A percentile compares a stretch with the other conserved stretches of the same genome.
Conservation (phyloP, 352 stramenopile genomes). For the Globisporangium parvum region DNA sequence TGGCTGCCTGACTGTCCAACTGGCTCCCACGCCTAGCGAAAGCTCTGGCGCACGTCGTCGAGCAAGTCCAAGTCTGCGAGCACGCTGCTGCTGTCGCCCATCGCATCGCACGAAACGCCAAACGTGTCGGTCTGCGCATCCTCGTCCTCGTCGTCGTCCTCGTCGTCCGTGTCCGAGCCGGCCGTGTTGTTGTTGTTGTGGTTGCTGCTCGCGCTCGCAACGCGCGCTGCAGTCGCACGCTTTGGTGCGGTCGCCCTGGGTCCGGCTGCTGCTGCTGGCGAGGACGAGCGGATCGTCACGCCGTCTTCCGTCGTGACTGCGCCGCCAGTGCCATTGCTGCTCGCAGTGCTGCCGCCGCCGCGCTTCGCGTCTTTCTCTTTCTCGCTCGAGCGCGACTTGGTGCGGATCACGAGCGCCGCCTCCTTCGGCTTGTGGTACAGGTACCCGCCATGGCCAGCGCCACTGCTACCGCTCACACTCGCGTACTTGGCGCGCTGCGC, state of each 20-base stretch:
- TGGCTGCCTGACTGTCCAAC: neutral
- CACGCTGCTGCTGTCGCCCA: conserved; percentile 3
- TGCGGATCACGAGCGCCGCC: conserved; percentile 71
- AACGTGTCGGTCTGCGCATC: conserved; percentile 51
- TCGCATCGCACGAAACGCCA: conserved; percentile 19
- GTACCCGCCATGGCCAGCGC: conserved; percentile 22
- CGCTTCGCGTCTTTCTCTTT: conserved; percentile 37
- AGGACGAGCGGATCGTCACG: conserved; percentile 50
- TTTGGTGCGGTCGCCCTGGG: conserved; percentile 9
- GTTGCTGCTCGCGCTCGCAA: neutral
- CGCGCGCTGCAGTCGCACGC: neutral
- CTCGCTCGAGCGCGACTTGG: conserved; percentile 55
- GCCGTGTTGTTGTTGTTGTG: conserved; percentile 14
- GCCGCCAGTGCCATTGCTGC: conserved; percentile 26
- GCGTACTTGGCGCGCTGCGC: conserved; percentile 39
- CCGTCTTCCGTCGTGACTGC: conserved; percentile 21
- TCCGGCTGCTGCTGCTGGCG: conserved; percentile 11
- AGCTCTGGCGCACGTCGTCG: neutral
- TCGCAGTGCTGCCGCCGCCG: conserved; percentile 41
- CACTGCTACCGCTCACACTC: conserved; percentile 4
- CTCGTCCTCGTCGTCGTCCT: conserved; percentile 39
- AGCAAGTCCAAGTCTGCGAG: conserved; percentile 11
- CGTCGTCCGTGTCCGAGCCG: conserved; percentile 70
- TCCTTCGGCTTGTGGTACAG: conserved; percentile 74
- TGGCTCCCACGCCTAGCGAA: neutral